These are phyloP conservation scores for Tricholoma furcatifolium DNA, from an alignment of 768 basidiomycete species.

Conservation along the genomic window DNA sequence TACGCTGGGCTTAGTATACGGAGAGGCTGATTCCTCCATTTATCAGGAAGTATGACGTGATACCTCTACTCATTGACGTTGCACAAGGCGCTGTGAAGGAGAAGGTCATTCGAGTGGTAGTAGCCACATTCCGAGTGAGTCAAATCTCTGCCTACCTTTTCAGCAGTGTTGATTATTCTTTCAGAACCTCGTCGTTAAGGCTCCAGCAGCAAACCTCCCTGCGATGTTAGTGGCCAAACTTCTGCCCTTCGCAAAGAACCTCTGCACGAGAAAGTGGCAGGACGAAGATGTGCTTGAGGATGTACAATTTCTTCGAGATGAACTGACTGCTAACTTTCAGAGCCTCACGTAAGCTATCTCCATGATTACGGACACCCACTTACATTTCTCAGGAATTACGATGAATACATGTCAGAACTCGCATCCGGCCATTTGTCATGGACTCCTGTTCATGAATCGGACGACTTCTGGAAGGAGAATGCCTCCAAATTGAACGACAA, in stretches of 20 bases:
- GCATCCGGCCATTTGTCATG: constrained; percentile 89
- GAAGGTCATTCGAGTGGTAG: constrained; percentile 91
- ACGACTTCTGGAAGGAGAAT: constrained; percentile 98
- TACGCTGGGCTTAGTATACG: not conserved
- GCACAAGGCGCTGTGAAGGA: constrained; percentile 93
- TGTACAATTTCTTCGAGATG: constrained; percentile 81
- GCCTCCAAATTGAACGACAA: constrained; percentile 82
- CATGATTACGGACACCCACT: not conserved
- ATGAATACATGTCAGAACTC: constrained; percentile 92
- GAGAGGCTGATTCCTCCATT: not conserved
- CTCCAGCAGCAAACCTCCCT: constrained; percentile 84
- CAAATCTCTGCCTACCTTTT: not conserved
- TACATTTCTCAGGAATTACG: constrained; percentile 72
- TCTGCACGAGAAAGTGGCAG: constrained; percentile 83
- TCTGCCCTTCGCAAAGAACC: constrained; percentile 83
- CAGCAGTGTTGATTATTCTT: not conserved
- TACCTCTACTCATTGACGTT: constrained; percentile 79
- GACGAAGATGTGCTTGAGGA: constrained; percentile 97
- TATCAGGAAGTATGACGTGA: constrained; percentile 81
- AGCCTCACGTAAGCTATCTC: constrained; percentile 76
- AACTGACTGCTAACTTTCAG: constrained; percentile 81
- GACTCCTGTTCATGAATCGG: constrained; percentile 95
- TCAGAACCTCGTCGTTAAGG: constrained; percentile 88
- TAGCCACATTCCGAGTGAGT: constrained; percentile 84
- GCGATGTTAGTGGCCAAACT: constrained; percentile 90